Evolutionary conservation across 2,329 filamentous ascomycete species (phyloP).

Genomic region (Fusarium dlaminii): DNA sequence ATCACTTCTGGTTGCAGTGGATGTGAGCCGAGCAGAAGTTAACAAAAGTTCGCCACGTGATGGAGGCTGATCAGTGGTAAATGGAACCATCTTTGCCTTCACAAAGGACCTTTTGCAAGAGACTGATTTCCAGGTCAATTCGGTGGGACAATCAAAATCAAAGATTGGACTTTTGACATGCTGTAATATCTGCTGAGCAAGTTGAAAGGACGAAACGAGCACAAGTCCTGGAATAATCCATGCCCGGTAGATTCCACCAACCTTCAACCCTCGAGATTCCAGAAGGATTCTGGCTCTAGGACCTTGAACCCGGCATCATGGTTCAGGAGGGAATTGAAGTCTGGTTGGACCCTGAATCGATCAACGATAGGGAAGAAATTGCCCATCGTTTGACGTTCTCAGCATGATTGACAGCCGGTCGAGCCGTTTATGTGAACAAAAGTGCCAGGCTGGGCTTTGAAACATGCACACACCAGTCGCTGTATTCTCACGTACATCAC

Average conservation of each 20-base stretch:
- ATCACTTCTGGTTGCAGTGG: slow-evolving; percentile 12
- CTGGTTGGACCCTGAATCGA: slow-evolving; percentile 20
- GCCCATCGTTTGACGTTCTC: neutral
- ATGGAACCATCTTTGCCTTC: slow-evolving; percentile 20
- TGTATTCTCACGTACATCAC: slow-evolving; percentile 15
- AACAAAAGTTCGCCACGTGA: slow-evolving; percentile 35
- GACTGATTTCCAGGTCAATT: neutral
- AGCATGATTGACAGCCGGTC: slow-evolving; percentile 17
- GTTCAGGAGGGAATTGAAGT: neutral
- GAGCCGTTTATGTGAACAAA: slow-evolving; percentile 31
- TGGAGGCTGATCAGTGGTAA: neutral
- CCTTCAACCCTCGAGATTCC: neutral
- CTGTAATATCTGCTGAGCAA: neutral
- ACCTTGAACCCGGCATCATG: neutral
- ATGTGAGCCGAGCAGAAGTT: slow-evolving; percentile 3
- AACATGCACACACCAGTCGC: neutral
- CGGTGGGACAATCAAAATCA: slow-evolving; percentile 10
- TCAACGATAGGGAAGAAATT: slow-evolving; percentile 4
- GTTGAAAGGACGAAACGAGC: neutral
- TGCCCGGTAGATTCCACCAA: neutral
- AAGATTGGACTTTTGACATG: neutral
- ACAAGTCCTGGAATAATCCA: neutral
- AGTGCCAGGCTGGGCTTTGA: slow-evolving; percentile 25
- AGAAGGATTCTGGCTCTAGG: slow-evolving; percentile 14
- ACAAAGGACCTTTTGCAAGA: slow-evolving; percentile 28